These are phyloP conservation scores for Lecanoromycetidae sp. DNA, from an alignment of 2,329 filamentous ascomycete species.

Conservation along the genomic window DNA sequence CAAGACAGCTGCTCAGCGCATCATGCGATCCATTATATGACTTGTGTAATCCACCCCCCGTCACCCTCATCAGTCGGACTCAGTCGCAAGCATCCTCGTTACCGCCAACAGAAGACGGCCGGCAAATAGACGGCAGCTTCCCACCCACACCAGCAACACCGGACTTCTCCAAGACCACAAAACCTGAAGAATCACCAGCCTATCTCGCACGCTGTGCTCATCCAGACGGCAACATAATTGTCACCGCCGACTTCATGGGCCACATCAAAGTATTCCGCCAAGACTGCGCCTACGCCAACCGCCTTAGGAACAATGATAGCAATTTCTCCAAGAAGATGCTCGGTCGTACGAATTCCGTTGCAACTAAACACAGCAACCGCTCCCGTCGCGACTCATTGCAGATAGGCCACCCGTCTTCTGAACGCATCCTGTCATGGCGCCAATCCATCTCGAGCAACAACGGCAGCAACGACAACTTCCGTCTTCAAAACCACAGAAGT, in stretches of 20 bases:
- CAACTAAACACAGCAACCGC: conserved; percentile 40
- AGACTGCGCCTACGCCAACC: conserved; percentile 76
- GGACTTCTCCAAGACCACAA: conserved; percentile 27
- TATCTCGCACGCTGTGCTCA: conserved; percentile 69
- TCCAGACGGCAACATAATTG: conserved; percentile 72
- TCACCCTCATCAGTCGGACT: conserved; percentile 64
- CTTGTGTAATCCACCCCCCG: conserved; percentile 85
- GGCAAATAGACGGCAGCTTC: conserved; percentile 9
- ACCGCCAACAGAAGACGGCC: conserved; percentile 32
- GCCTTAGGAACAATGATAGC: conserved; percentile 55
- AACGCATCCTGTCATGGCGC: conserved; percentile 81
- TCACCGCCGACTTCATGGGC: conserved; percentile 79
- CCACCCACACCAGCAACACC: conserved; percentile 25
- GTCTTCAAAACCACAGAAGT: conserved; percentile 29
- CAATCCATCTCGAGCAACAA: conserved; percentile 44
- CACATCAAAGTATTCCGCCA: conserved; percentile 91
- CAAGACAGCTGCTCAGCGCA: conserved; percentile 61
- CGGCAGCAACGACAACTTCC: conserved; percentile 21
- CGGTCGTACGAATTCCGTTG: conserved; percentile 44
- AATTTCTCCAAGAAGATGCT: conserved; percentile 59
- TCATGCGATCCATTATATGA: conserved; percentile 93
- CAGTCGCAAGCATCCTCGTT: conserved; percentile 46
- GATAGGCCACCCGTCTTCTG: conserved; percentile 42
- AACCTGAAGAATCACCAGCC: conserved; percentile 57
- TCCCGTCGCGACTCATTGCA: conserved; percentile 35